phyloP scores from a whole-genome alignment of 352 stramenopile genomes.

The Pythium brachiatum region DNA sequence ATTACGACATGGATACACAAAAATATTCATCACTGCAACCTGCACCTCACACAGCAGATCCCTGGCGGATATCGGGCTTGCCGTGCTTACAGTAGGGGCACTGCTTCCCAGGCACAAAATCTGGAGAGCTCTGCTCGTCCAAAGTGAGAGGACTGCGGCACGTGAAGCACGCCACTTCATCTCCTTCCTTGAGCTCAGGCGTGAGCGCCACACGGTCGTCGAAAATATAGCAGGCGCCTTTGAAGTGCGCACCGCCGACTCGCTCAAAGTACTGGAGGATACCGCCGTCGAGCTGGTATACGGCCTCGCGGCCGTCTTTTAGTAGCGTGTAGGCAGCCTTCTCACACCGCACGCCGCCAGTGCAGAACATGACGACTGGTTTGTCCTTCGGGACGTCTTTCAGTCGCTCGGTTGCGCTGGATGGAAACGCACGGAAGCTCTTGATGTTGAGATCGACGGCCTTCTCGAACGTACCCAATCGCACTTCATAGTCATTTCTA shows the following conservation, averaged over 20 bases:
- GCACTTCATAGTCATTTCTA: constrained; percentile 79
- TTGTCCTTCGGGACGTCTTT: constrained; percentile 61
- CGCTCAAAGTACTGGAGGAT: constrained; percentile 84
- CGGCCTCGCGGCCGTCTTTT: constrained; percentile 46
- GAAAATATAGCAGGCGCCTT: constrained; percentile 79
- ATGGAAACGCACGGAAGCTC: constrained; percentile 63
- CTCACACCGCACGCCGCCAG: constrained; percentile 68
- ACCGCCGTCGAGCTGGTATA: constrained; percentile 74
- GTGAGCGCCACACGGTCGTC: constrained; percentile 70
- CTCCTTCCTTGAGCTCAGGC: constrained; percentile 49
- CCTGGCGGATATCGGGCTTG: constrained; percentile 43
- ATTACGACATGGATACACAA: constrained; percentile 8
- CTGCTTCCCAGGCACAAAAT: constrained; percentile 41
- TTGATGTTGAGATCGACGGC: constrained; percentile 68
- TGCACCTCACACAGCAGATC: not conserved
- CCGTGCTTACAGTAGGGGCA: constrained; percentile 58
- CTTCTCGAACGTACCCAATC: constrained; percentile 70
- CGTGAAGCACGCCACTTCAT: constrained; percentile 43
- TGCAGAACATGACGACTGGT: constrained; percentile 82
- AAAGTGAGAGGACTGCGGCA: constrained; percentile 57
- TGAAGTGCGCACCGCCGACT: constrained; percentile 63
- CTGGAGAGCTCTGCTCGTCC: constrained; percentile 40
- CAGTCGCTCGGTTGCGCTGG: constrained; percentile 35
- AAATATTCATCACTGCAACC: constrained; percentile 18
- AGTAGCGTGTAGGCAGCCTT: constrained; percentile 68